A percentile compares a stretch with the other conserved stretches of the same genome.
Evolutionary conservation across 345 rosid genomes (phyloP).

Genomic region (Syzygium oleosum): DNA sequence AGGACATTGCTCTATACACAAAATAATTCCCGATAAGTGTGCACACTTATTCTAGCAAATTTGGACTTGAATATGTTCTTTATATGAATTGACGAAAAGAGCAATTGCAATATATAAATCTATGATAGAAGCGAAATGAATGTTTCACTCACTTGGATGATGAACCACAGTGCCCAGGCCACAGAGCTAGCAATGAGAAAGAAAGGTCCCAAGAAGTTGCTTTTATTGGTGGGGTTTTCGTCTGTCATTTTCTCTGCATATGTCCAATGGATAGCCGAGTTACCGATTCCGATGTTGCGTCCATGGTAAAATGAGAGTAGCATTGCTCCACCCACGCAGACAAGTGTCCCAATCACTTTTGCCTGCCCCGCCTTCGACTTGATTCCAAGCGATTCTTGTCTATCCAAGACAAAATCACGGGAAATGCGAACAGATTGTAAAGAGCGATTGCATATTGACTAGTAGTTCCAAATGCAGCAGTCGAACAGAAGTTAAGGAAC

Average conservation of each 20-base stretch:
- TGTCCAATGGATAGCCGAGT: slow-evolving; percentile 71
- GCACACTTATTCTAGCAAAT: not conserved
- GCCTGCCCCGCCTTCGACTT: slow-evolving; percentile 66
- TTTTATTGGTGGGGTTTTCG: slow-evolving; percentile 5
- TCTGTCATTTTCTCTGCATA: slow-evolving; percentile 35
- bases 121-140: not conserved
- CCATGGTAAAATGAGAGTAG: slow-evolving; percentile 88
- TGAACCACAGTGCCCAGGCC: slow-evolving; percentile 76
- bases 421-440: not conserved
- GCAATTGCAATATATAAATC: not conserved
- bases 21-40: not conserved
- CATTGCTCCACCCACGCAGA: slow-evolving; percentile 93
- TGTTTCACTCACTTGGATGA: slow-evolving; percentile 48
- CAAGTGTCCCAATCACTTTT: slow-evolving; percentile 61
- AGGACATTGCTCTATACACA: not conserved
- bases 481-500: not conserved
- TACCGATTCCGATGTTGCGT: slow-evolving; percentile 34
- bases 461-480: not conserved
- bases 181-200: slow-evolving; percentile 46
- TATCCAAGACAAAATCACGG: slow-evolving; percentile 1
- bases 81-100: not conserved
- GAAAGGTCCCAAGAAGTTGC: slow-evolving; percentile 58
- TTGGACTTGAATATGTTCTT: not conserved
- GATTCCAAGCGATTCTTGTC: slow-evolving; percentile 69
- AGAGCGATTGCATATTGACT: not conserved